Percentiles rank a stretch among this genome's conserved stretches.
These are phyloP conservation scores for Zymoseptoria pseudotritici DNA, from an alignment of 2,329 filamentous ascomycete genomes.

Conservation along the genomic window DNA sequence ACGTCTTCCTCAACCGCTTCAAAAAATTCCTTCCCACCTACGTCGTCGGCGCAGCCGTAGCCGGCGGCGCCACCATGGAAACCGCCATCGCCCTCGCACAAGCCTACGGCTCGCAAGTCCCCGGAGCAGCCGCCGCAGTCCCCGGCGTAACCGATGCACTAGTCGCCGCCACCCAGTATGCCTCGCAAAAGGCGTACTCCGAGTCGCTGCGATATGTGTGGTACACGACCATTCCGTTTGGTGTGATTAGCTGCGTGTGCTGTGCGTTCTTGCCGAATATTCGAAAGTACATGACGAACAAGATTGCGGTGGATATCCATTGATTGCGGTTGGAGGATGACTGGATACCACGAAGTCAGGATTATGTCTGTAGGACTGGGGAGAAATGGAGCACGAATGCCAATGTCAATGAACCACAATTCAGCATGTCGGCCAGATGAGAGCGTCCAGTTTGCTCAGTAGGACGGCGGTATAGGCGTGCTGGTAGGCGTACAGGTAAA, in stretches of 20 bases:
- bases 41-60: constrained; percentile 39
- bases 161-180: constrained; percentile 15
- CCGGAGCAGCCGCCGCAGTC: constrained; percentile 13
- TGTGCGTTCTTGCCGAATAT: constrained; percentile 20
- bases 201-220: constrained; percentile 18
- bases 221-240: constrained; percentile 20
- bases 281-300: constrained; percentile 17
- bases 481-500: no score
- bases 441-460: no score
- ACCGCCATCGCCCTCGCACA: constrained; percentile 6
- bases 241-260: constrained; percentile 15
- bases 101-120: constrained; percentile 16
- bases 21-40: constrained; percentile 43
- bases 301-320: constrained; percentile 18
- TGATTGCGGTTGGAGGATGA: neutral
- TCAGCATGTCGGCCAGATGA: no score
- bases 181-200: constrained; percentile 14
- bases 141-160: constrained; percentile 7
- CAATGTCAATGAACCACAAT: no score
- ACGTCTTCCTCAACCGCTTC: constrained; percentile 44
- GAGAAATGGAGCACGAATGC: no score
- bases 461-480: no score
- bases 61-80: constrained; percentile 7
- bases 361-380: no score
- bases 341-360: no score